Evolutionary conservation across 2,329 filamentous ascomycete species (phyloP), one percentile per base, ranked within the genome.

Genomic region (Penicillium sp.): DNA sequence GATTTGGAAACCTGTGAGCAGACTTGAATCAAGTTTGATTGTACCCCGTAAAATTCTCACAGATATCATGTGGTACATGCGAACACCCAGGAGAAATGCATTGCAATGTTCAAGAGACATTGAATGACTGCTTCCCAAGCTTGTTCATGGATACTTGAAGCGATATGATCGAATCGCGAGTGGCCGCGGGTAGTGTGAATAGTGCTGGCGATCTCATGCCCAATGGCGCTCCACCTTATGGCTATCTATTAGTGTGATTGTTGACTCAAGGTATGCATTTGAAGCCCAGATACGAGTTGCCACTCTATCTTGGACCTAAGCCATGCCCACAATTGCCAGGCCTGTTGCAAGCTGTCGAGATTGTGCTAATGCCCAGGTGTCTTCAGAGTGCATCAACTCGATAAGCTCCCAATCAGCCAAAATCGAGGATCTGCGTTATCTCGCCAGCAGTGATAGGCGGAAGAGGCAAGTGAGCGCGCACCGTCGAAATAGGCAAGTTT

Each of bases 81-180:
- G 68, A 2, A 74, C 49, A 3, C 48, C 50, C 1, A 50, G 24
- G 44, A 54, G 1, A 58, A 51, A 16, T 56, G 55, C 6, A 42
- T 52, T 1, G 52, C 47, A 5, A 44, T 46, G 2, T 39, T 43
- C 3, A 39, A 8, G 4, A 58, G 58, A 16, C 55, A 56, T 2
- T 44, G 14, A 57, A 69, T 39, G 9, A 68, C 71, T 11, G 49
- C 55, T 16, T 70, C 59, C 1, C 81, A 67, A 0, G 67, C 65
- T 0, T 63, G 62, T 32, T 70, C 60, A 42, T 77, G 71, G 50
- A 81, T 66, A 61, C 82, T 80, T 10, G 75, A 76, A 82, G 64
- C 7, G 78, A 78, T 1, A 82, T 56, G 4, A 52, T 43, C 10
- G 49, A 54, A 5, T 55, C 58, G 0, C 48, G 58, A 18, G 51